Base-by-base conservation (phyloP, 768 basidiomycete species). In the Serpula lacrymans region DNA sequence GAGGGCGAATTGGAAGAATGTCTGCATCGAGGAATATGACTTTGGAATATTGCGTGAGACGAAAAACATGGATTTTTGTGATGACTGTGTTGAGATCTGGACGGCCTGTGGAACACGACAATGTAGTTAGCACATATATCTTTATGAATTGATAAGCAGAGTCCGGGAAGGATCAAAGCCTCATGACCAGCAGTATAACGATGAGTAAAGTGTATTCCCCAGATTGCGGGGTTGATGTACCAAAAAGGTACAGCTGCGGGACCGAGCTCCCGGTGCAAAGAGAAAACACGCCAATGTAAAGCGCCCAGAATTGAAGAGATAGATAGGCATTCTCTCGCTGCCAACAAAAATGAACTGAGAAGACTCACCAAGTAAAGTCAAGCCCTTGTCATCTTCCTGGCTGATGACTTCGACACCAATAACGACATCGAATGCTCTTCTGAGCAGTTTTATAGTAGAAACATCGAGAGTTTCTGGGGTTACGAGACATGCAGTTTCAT, bases 51-150 rank as follows among this genome's bases (percentile, higher is more conserved):
- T 88, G 85, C 12, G 77, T 80, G 47, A 99, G 80, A 46, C 96
- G 91, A 60, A 98, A 97, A 49, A 88, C 75, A 64, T 99, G 96
- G 42, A 99, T 70, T 65, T 99, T 99, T 44, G 96, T 97, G 65
- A 98, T 80, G 64, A 94, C 91, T 46, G 88, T 82, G 58, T 82
- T 77, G 44, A 99, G 82, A 69, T 99, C 95, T 20, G 82, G 89
- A 44, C 96, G 93, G 55, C 96, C 95, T 98, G 62, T 31, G 37
- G 35, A 23, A 40, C 41, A 35, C 47, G 22, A 48, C 46, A 13
- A 22, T 9, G 34, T 34, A 10, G 43, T 54, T 27, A 52, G 59
- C 39, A 23, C 18, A 12, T 37, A 32, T 20, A 29, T n/a, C 21
- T 30, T 34, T 37, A 26, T 20, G 12, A n/a, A 36, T 39, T 18